These are phyloP conservation scores for Herpetospermum pedunculosum DNA, from an alignment of 306 rosid genomes.

Conservation along the genomic window DNA sequence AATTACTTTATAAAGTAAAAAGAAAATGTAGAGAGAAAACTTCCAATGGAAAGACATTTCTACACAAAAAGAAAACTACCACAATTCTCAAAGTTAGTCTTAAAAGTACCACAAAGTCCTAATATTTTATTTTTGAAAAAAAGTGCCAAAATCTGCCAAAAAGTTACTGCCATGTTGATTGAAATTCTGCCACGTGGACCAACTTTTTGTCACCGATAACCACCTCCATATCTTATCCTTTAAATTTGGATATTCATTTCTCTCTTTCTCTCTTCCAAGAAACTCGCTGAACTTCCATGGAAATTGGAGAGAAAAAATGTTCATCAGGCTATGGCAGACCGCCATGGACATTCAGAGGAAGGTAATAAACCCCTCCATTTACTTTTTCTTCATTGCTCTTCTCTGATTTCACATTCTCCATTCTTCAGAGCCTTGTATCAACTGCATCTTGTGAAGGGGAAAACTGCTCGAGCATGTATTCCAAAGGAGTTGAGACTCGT, in stretches of 20 bases:
- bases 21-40: too few relatives aligned
- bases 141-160: neutral
- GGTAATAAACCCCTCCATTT: slow-evolving; percentile 24
- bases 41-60: too few relatives aligned
- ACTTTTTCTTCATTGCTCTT: neutral
- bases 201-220: neutral
- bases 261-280: neutral
- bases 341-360: slow-evolving; percentile 85
- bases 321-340: slow-evolving; percentile 65
- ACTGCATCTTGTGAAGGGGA: slow-evolving; percentile 79
- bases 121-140: neutral
- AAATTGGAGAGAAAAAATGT: slow-evolving; percentile 23
- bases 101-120: neutral
- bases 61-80: too few relatives aligned
- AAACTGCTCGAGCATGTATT: slow-evolving; percentile 59
- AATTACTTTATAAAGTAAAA: too few relatives aligned
- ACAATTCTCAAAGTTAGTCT: too few relatives aligned
- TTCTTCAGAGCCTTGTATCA: slow-evolving; percentile 73
- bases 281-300: slow-evolving; percentile 23
- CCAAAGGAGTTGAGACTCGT: slow-evolving; percentile 82
- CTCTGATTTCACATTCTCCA: neutral
- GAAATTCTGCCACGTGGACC: neutral
- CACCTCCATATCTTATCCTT: neutral
- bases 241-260: neutral
- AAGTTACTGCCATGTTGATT: neutral